Conservation (phyloP, 1,139 yeast species). For the Sugiyamaella neomexicana region DNA sequence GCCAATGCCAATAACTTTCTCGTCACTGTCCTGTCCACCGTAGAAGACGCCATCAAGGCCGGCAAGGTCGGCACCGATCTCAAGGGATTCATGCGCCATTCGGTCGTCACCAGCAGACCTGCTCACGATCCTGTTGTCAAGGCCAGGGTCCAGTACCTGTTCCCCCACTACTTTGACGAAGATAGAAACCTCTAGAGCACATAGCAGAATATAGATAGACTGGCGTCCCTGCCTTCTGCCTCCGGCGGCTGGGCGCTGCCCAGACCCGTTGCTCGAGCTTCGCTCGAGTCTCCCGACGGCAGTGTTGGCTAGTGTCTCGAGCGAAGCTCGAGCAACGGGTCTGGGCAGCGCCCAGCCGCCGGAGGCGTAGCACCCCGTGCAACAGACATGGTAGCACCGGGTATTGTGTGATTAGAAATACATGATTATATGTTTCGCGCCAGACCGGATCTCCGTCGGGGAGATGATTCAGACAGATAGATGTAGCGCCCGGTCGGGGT, state of each 20-base stretch:
- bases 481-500: slow-evolving; percentile 47
- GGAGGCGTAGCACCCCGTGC: neutral
- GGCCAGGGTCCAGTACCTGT: slow-evolving; percentile 78
- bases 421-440: slow-evolving; percentile 1
- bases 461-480: slow-evolving; percentile 44
- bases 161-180: slow-evolving; percentile 68
- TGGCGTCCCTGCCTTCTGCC: neutral
- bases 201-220: neutral
- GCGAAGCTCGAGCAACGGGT: neutral
- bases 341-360: slow-evolving; percentile 4
- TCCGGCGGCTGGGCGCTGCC: neutral
- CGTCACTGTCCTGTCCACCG: slow-evolving; percentile 60
- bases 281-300: neutral
- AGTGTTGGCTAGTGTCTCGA: too few relatives aligned
- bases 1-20: slow-evolving; percentile 83
- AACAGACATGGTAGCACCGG: too few relatives aligned
- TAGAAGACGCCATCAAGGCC: slow-evolving; percentile 60
- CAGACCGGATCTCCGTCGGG: slow-evolving; percentile 16
- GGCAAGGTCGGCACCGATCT: slow-evolving; percentile 70
- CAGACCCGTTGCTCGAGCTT: neutral
- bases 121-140: slow-evolving; percentile 73
- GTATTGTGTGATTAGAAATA: too few relatives aligned
- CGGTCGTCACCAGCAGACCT: slow-evolving; percentile 77
- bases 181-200: slow-evolving; percentile 1
- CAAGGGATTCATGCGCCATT: slow-evolving; percentile 72